Percentiles rank a stretch among this genome's conserved stretches.
Conservation (phyloP, 208 protist species). For the Crithidia fasciculata region DNA sequence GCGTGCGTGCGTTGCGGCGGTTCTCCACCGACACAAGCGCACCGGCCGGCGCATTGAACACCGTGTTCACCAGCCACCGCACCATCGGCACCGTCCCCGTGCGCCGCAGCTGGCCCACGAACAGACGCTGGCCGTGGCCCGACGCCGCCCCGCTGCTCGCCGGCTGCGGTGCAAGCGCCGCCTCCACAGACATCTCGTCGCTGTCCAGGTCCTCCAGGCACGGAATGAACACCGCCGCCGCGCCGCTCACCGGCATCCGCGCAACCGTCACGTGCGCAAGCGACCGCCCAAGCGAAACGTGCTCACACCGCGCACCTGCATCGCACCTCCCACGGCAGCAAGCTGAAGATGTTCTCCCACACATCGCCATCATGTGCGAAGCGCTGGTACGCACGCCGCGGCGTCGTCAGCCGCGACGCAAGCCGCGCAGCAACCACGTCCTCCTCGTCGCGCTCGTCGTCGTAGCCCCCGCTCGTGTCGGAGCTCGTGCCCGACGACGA, state of each 20-base stretch:
- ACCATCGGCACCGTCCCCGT: conserved; percentile 74
- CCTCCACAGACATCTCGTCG: conserved; percentile 49
- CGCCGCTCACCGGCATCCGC: conserved; percentile 44
- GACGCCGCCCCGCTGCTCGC: not conserved
- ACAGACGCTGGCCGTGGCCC: conserved; percentile 42
- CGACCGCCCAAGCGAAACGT: conserved; percentile 43
- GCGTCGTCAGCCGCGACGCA: conserved; percentile 14
- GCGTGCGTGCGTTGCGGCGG: conserved; percentile 57
- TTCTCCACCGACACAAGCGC: conserved; percentile 72
- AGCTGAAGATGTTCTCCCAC: conserved; percentile 54
- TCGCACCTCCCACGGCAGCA: conserved; percentile 51
- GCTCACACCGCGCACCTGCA: conserved; percentile 55
- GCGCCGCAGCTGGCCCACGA: conserved; percentile 84
- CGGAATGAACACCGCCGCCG: conserved; percentile 70
- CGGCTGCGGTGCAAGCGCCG: conserved; percentile 27
- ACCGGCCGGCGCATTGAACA: conserved; percentile 47
- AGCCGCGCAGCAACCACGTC: conserved; percentile 16
- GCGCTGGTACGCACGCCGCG: conserved; percentile 8
- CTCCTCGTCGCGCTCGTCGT: conserved; percentile 50
- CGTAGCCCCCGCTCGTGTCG: conserved; percentile 35
- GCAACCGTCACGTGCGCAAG: conserved; percentile 47
- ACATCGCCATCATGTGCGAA: conserved; percentile 29
- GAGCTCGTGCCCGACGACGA: conserved; percentile 46
- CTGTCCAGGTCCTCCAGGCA: conserved; percentile 68
- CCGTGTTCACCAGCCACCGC: conserved; percentile 64